phyloP scores from a whole-genome alignment of 345 rosid genomes.

The Sonneratia caseolaris region DNA sequence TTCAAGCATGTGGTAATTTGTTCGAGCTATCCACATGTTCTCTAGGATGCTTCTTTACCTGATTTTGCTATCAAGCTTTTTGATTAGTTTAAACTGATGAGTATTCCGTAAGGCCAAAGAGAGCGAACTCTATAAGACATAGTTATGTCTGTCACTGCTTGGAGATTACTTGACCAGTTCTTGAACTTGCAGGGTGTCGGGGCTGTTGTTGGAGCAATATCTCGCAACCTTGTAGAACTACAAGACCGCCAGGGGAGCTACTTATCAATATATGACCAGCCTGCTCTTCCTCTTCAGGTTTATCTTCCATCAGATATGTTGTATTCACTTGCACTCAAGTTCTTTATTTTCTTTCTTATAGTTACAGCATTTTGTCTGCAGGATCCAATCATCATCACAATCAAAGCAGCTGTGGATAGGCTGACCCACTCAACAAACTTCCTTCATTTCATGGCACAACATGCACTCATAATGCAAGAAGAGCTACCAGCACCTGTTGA shows the following conservation, averaged over 20 bases:
- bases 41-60: background rate
- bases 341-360: constrained; percentile 11
- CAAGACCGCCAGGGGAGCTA: constrained; percentile 95
- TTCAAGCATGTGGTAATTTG: constrained; percentile 95
- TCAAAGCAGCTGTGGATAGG: constrained; percentile 87
- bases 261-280: constrained; percentile 87
- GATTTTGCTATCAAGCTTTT: background rate
- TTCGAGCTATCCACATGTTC: background rate
- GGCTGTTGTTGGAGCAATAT: constrained; percentile 95
- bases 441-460: constrained; percentile 85
- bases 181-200: constrained; percentile 65
- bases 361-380: constrained; percentile 20
- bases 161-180: constrained; percentile 1
- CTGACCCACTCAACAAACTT: constrained; percentile 68
- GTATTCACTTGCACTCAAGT: background rate
- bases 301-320: constrained; percentile 7
- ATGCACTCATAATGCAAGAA: constrained; percentile 96
- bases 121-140: background rate
- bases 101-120: background rate
- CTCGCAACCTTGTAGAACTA: constrained; percentile 95
- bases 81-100: background rate
- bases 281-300: constrained; percentile 80
- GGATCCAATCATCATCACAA: constrained; percentile 81
- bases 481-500: constrained; percentile 65
- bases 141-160: background rate